These are phyloP conservation scores for Daldinia childiae DNA, from an alignment of 495 filamentous ascomycete species.

Conservation along the genomic window DNA sequence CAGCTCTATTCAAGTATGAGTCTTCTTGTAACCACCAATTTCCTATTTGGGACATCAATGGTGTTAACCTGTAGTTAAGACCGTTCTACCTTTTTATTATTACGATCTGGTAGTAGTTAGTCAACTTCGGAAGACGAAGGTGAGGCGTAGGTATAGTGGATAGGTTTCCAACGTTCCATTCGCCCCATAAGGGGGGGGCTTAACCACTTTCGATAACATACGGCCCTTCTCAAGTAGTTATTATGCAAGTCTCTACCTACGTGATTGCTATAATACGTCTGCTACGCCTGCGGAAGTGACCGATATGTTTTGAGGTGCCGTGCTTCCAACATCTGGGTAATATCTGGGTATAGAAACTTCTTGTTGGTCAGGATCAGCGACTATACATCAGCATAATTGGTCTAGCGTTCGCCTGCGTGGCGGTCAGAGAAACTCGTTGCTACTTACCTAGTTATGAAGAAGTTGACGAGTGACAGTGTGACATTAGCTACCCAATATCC, in stretches of 20 bases:
- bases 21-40: slow-evolving; percentile 14
- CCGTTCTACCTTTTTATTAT: background rate
- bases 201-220: slow-evolving; percentile 6
- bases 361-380: slow-evolving; percentile 29
- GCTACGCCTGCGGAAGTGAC: slow-evolving; percentile 23
- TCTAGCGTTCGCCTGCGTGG: slow-evolving; percentile 31
- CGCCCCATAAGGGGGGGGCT: slow-evolving; percentile 34
- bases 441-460: slow-evolving; percentile 17
- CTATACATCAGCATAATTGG: slow-evolving; percentile 32
- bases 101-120: slow-evolving; percentile 17
- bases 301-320: slow-evolving; percentile 17
- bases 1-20: slow-evolving; percentile 14
- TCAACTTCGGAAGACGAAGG: slow-evolving; percentile 23
- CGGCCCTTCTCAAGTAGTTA: slow-evolving; percentile 19
- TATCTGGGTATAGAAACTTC: slow-evolving; percentile 15
- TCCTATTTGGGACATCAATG: background rate
- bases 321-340: slow-evolving; percentile 14
- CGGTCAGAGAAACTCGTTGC: slow-evolving; percentile 32
- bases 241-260: slow-evolving; percentile 19
- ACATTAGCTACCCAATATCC: slow-evolving; percentile 24
- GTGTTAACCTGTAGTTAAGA: slow-evolving; percentile 7
- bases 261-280: slow-evolving; percentile 34
- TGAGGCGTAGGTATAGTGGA: slow-evolving; percentile 28
- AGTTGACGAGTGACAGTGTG: slow-evolving; percentile 28
- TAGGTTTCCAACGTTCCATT: slow-evolving; percentile 38